Evolutionary conservation across 2,329 filamentous ascomycete species (phyloP).

Genomic region (Stagonosporopsis chrysanthemi): DNA sequence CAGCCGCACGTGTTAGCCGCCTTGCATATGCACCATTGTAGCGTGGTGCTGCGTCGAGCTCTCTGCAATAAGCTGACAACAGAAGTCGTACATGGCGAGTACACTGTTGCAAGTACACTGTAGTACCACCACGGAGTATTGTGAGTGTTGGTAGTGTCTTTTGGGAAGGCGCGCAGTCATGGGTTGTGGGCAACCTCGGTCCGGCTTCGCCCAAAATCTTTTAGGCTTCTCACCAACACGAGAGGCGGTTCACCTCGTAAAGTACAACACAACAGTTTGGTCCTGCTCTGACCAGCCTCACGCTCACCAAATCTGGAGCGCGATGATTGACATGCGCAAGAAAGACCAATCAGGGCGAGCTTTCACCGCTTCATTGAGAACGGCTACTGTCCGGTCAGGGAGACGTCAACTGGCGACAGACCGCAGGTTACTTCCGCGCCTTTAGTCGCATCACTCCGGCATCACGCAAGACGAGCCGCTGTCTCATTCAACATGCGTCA

Average conservation of each 20-base stretch:
- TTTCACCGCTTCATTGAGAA: constrained; percentile 41
- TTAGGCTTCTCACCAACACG: constrained; percentile 4
- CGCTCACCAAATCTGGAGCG: constrained; percentile 18
- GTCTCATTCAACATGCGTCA: constrained; percentile 32
- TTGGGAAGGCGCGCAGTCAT: neutral
- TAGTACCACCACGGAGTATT: constrained; percentile 2
- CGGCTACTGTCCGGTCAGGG: constrained; percentile 27
- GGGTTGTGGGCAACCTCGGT: neutral
- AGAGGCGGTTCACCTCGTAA: constrained; percentile 9
- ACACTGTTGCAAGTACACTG: constrained; percentile 15
- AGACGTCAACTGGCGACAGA: constrained; percentile 29
- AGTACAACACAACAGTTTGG: constrained; percentile 15
- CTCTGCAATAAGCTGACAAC: constrained; percentile 36
- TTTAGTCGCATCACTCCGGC: constrained; percentile 32
- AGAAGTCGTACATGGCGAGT: constrained; percentile 16
- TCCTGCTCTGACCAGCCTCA: constrained; percentile 18
- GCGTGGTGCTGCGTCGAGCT: constrained; percentile 26
- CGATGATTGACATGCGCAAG: constrained; percentile 15
- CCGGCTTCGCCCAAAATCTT: constrained; percentile 7
- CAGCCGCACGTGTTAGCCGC: constrained; percentile 23
- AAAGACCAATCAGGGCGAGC: constrained; percentile 34
- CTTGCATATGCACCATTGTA: constrained; percentile 25
- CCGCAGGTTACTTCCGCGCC: constrained; percentile 30
- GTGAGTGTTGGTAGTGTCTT: neutral
- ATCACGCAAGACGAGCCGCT: constrained; percentile 25